A percentile compares a stretch with the other conserved stretches of the same genome.
phyloP scores from a whole-genome alignment of 2,329 filamentous ascomycete species.

The Fusarium compactum region DNA sequence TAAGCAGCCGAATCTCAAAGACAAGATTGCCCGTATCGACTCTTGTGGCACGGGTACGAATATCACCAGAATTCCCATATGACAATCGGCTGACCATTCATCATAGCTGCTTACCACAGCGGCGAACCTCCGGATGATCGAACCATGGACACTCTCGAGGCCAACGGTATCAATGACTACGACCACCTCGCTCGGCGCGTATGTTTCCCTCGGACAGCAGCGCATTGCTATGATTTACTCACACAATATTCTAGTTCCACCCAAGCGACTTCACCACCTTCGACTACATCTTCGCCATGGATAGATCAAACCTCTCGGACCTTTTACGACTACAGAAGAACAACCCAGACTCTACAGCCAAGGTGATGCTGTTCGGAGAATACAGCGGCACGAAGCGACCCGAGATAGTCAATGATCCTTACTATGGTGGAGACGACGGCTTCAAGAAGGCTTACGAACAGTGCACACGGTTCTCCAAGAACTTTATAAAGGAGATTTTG shows the following conservation, averaged over 20 bases:
- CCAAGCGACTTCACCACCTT: slow-evolving; percentile 83
- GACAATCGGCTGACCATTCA: slow-evolving; percentile 12
- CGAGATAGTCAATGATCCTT: slow-evolving; percentile 87
- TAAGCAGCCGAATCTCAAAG: slow-evolving; percentile 69
- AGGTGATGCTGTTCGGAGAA: slow-evolving; percentile 87
- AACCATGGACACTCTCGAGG: slow-evolving; percentile 81
- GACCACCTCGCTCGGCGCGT: slow-evolving; percentile 82
- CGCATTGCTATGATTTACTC: slow-evolving; percentile 5
- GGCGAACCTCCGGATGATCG: slow-evolving; percentile 82
- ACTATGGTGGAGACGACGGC: slow-evolving; percentile 86
- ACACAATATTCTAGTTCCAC: slow-evolving; percentile 57
- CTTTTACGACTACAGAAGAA: slow-evolving; percentile 71
- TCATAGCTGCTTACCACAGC: slow-evolving; percentile 81
- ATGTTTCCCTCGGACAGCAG: slow-evolving; percentile 35
- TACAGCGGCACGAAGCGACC: slow-evolving; percentile 73
- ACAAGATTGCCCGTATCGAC: slow-evolving; percentile 76
- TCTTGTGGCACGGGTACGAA: slow-evolving; percentile 82
- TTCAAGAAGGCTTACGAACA: slow-evolving; percentile 92
- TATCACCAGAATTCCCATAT: not conserved
- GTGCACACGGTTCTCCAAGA: slow-evolving; percentile 79
- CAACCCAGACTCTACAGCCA: slow-evolving; percentile 69
- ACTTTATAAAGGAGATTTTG: slow-evolving; percentile 74
- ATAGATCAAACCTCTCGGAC: slow-evolving; percentile 81
- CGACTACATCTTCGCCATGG: slow-evolving; percentile 97
- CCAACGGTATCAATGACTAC: slow-evolving; percentile 82